phyloP scores from a whole-genome alignment of 179 eudicot genomes.

The Silene noctiflora region DNA sequence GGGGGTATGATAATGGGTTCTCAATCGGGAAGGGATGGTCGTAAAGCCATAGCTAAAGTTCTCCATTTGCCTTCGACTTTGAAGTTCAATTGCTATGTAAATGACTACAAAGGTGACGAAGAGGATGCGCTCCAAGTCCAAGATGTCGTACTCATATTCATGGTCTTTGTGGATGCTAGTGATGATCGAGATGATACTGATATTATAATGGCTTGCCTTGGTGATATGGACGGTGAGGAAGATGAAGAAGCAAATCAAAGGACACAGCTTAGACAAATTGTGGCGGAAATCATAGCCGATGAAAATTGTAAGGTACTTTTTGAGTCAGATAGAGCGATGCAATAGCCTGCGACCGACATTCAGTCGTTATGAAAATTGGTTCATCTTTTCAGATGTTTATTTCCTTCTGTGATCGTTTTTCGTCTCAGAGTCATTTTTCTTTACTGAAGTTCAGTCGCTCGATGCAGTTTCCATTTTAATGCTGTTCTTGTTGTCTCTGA shows the following conservation, averaged over 20 bases:
- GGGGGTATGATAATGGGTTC: not conserved
- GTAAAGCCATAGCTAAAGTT: not conserved
- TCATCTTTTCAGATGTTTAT: not conserved
- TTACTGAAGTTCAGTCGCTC: not conserved
- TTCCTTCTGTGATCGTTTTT: not conserved
- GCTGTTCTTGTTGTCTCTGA: not conserved
- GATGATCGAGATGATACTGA: not conserved
- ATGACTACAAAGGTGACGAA: too few species aligned
- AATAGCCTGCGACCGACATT: too few species aligned
- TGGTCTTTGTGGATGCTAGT: too few species aligned
- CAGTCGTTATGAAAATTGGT: too few species aligned
- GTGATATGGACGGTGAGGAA: not conserved
- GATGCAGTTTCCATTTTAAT: not conserved
- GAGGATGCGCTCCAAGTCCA: not conserved
- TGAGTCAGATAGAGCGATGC: too few species aligned
- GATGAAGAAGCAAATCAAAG: not conserved
- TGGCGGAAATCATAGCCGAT: not conserved
- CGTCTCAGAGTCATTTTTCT: too few species aligned
- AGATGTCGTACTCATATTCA: not conserved
- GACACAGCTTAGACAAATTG: constrained; percentile 2
- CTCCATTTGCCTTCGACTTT: not conserved
- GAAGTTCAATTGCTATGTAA: not conserved
- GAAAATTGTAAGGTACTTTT: not conserved
- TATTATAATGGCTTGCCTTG: not conserved
- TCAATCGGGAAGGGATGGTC: not conserved